Evolutionary conservation across 306 rosid species (phyloP), one percentile per base, ranked within the genome.

Genomic region (Quercus engelmannii): DNA sequence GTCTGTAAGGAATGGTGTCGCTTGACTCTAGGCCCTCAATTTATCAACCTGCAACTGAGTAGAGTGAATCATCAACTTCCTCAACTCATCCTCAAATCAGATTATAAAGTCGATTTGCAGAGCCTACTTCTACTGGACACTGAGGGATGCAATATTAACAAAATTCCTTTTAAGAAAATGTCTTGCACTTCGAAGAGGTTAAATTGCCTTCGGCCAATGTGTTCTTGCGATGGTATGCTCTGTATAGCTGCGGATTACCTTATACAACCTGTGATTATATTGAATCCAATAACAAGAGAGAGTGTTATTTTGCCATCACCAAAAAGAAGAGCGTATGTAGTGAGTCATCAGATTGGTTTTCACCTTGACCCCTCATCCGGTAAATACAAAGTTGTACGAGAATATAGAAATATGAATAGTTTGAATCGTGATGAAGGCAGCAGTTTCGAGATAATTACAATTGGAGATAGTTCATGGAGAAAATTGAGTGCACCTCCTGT

Each of bases 361-460:
- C 35, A 20, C 54, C 33, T 55, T 55, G 77, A 33, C 38, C 77
- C 18, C 30, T 55, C 28, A 19, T 54, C 77, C 13, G 67, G 51
- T 18, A 55, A 55, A 41, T 74, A 31, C 77, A 74, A 74, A 56
- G 77, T 10, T 17, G 77, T 30, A 55, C n/a, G 54, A 30, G 38
- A 31, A 17, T 74, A 55, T 51, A 13, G 30, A 49, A 19, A 41
- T 15, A 51, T 57, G 19, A 5, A 9, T 4, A 3, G 23, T 43
- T 55, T 46, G 31, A 41, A 41, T 41, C 46, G 11, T 41, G 46
- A 38, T 38, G 41, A 55, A 71, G 30, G 17, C 3, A 31, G 21
- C 30, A 55, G 25, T 14, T 20, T 59, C 1, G 68, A 6, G 54
- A 57, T 74, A 31, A 52, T 74, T 68, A 68, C 73, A 4, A 28